A percentile compares a stretch with the other conserved stretches of the same genome.
Evolutionary conservation across 371 early-diverging fungal genomes (phyloP).

Genomic region (Zopfochytrium polystomum): DNA sequence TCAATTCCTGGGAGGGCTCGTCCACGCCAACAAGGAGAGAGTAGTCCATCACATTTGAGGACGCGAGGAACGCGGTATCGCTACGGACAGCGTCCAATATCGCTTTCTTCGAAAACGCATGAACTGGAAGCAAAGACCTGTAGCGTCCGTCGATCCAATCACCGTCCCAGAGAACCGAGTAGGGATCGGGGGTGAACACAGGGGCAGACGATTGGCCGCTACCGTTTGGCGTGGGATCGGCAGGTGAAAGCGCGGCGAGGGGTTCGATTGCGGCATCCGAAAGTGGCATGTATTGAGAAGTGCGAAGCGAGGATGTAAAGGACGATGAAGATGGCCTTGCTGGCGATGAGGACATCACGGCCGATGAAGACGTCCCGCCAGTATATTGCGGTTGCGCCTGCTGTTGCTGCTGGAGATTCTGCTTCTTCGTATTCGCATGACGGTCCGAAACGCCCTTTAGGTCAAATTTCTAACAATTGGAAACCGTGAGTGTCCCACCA

Average conservation of each 20-base stretch:
- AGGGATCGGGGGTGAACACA: background rate
- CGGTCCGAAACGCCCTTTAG: constrained; percentile 91
- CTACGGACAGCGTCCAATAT: constrained; percentile 77
- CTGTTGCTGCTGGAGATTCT: background rate
- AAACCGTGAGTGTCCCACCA: background rate
- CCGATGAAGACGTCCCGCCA: too few relatives aligned
- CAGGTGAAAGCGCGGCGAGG: too few relatives aligned
- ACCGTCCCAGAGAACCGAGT: constrained; percentile 19
- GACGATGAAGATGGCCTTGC: too few relatives aligned
- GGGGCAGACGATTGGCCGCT: background rate
- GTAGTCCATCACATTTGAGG: constrained; percentile 47
- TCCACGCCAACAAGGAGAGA: constrained; percentile 42
- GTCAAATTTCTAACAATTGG: constrained; percentile 68
- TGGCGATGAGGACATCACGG: too few relatives aligned
- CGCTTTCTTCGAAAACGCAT: constrained; percentile 80
- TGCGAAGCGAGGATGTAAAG: too few relatives aligned
- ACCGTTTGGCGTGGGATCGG: background rate
- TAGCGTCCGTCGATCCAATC: constrained; percentile 34
- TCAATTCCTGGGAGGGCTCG: constrained; percentile 31
- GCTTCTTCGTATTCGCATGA: background rate
- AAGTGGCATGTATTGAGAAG: constrained; percentile 9
- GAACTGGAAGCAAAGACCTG: constrained; percentile 78
- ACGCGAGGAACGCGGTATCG: constrained; percentile 36
- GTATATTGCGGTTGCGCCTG: background rate
- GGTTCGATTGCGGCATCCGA: too few relatives aligned